Conservation (phyloP, 192 early-diverging fungal genomes). For the Kappamyces sp. region DNA sequence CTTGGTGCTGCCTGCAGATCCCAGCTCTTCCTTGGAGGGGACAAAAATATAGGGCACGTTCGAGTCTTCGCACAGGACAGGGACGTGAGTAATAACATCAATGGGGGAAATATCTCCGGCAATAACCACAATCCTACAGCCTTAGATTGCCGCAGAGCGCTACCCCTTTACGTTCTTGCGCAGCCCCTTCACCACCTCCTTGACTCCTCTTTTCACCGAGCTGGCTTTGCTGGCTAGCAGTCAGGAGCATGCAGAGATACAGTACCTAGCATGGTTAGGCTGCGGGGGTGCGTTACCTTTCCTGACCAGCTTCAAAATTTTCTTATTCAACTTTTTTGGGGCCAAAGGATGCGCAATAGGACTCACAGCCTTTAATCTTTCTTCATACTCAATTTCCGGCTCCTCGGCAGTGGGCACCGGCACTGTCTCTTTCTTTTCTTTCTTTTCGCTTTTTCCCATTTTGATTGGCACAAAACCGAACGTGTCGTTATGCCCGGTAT, state of each 20-base stretch:
- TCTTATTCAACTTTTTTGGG: conserved; percentile 74
- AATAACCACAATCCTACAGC: conserved; percentile 73
- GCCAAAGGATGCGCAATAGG: conserved; percentile 80
- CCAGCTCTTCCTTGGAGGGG: conserved; percentile 93
- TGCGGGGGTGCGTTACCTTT: conserved; percentile 52
- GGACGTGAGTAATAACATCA: conserved; percentile 96
- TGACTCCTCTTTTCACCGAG: conserved; percentile 88
- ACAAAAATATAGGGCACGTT: conserved; percentile 93
- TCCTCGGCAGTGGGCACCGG: too few species aligned
- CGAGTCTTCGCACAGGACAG: conserved; percentile 94
- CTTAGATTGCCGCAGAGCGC: neutral
- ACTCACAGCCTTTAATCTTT: conserved; percentile 48
- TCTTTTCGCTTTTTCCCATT: conserved; percentile 11
- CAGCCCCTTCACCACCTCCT: conserved; percentile 95
- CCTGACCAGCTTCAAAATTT: conserved; percentile 83
- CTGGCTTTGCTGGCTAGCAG: conserved; percentile 73
- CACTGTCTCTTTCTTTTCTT: too few species aligned
- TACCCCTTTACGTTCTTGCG: conserved; percentile 84
- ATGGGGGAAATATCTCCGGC: conserved; percentile 96
- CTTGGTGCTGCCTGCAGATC: conserved; percentile 86
- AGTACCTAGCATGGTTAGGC: neutral
- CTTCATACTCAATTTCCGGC: conserved; percentile 46
- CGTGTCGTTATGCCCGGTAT: too few species aligned
- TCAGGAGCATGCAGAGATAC: neutral
- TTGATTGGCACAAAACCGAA: conserved; percentile 8